These are phyloP conservation scores for Coemansia sp. DNA, from an alignment of 192 early-diverging fungal genomes.

Conservation along the genomic window DNA sequence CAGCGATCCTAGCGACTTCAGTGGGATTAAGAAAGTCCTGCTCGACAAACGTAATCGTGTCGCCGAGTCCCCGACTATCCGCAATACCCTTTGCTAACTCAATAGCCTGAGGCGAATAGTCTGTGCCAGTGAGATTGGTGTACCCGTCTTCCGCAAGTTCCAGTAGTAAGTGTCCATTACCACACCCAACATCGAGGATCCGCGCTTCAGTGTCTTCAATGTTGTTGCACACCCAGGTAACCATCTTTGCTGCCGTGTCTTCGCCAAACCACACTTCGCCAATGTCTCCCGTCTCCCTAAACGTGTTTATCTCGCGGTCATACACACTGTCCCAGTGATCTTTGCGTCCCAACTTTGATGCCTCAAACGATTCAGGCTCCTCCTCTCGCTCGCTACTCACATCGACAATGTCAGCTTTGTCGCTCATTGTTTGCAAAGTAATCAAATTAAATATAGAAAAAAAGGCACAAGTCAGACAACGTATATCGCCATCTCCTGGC, in stretches of 20 bases:
- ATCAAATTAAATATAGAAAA: neutral
- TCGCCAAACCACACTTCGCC: conserved; percentile 96
- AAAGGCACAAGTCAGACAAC: neutral
- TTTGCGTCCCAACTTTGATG: conserved; percentile 49
- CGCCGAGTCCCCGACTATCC: conserved; percentile 34
- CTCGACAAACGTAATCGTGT: conserved; percentile 58
- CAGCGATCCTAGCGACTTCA: conserved; percentile 47
- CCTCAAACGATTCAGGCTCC: conserved; percentile 30
- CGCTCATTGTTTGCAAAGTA: conserved; percentile 1
- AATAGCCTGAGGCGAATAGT: conserved; percentile 82
- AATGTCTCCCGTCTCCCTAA: conserved; percentile 80
- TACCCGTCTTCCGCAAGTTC: conserved; percentile 70
- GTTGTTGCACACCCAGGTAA: conserved; percentile 73
- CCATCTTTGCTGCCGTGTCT: conserved; percentile 82
- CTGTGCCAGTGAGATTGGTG: conserved; percentile 76
- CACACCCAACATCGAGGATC: conserved; percentile 88
- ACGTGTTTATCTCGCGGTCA: conserved; percentile 78
- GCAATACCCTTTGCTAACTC: conserved; percentile 71
- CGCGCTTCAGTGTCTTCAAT: conserved; percentile 24
- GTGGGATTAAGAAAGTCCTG: conserved; percentile 64
- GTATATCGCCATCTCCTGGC: neutral
- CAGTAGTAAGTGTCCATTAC: conserved; percentile 89
- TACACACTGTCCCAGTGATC: conserved; percentile 85
- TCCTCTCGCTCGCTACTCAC: neutral
- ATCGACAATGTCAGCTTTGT: neutral